Evolutionary conservation across 345 rosid species (phyloP).

Genomic region (Psidium friedrichsthalianum): DNA sequence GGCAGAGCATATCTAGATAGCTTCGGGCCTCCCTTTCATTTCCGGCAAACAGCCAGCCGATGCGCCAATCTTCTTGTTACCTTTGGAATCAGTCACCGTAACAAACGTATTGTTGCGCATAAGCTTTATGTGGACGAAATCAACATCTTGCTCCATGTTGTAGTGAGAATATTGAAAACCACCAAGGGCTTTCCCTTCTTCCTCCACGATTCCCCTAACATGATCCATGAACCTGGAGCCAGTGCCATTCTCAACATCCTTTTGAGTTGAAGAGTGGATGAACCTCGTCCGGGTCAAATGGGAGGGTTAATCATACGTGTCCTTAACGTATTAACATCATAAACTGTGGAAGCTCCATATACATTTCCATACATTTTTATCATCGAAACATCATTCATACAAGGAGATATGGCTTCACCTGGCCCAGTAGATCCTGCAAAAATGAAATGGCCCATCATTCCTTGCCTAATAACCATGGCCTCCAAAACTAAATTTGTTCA

Average conservation of each 20-base stretch:
- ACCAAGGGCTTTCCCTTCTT: slow-evolving; percentile 14
- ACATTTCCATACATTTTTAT: not conserved
- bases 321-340: not conserved
- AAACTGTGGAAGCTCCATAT: not conserved
- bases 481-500: not conserved
- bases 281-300: slow-evolving; percentile 13
- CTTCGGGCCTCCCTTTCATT: slow-evolving; percentile 46
- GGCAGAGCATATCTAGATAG: slow-evolving; percentile 47
- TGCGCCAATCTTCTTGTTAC: slow-evolving; percentile 46
- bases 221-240: slow-evolving; percentile 24
- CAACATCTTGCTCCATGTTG: slow-evolving; percentile 38
- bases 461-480: not conserved
- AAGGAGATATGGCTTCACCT: not conserved
- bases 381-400: not conserved
- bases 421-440: not conserved
- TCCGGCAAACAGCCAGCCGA: slow-evolving; percentile 51
- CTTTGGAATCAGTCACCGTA: slow-evolving; percentile 72
- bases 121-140: slow-evolving; percentile 62
- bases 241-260: slow-evolving; percentile 10
- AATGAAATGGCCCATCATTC: not conserved
- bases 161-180: slow-evolving; percentile 7
- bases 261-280: slow-evolving; percentile 15
- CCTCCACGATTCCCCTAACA: slow-evolving; percentile 35
- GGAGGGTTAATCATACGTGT: not conserved
- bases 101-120: slow-evolving; percentile 68